Conservation (phyloP, 2,329 filamentous ascomycete genomes). For the Penicillium brevicompactum region DNA sequence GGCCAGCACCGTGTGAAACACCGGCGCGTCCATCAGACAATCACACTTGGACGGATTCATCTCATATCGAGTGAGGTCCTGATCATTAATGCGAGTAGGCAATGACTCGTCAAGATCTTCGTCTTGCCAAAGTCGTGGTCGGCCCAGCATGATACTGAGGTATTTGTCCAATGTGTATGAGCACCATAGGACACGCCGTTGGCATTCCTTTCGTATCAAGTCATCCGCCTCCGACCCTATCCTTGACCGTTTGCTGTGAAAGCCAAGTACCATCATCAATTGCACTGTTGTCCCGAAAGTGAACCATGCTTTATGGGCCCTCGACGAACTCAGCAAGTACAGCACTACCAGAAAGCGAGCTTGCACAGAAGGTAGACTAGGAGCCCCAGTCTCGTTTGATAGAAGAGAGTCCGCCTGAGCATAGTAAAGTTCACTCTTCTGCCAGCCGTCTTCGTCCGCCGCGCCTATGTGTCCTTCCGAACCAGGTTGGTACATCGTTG, state of each 20-base stretch:
- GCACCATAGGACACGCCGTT: slow-evolving; percentile 42
- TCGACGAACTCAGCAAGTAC: slow-evolving; percentile 40
- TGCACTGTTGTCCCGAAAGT: slow-evolving; percentile 40
- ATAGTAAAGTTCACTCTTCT: slow-evolving; percentile 24
- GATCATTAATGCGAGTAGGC: slow-evolving; percentile 10
- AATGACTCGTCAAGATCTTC: slow-evolving; percentile 28
- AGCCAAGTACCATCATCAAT: slow-evolving; percentile 38
- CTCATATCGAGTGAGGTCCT: neutral
- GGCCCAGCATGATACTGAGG: slow-evolving; percentile 40
- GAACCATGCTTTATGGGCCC: slow-evolving; percentile 42
- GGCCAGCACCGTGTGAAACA: slow-evolving; percentile 23
- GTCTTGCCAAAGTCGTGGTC: slow-evolving; percentile 39
- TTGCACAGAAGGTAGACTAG: slow-evolving; percentile 23
- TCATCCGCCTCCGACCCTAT: slow-evolving; percentile 8
- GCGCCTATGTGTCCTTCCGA: slow-evolving; percentile 11
- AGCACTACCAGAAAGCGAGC: slow-evolving; percentile 28
- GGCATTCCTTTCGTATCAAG: slow-evolving; percentile 31
- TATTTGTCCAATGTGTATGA: slow-evolving; percentile 45
- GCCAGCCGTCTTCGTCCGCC: slow-evolving; percentile 18
- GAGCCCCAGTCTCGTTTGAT: slow-evolving; percentile 19
- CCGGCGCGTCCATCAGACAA: slow-evolving; percentile 26
- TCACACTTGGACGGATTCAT: slow-evolving; percentile 7
- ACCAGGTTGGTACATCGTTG: slow-evolving; percentile 19
- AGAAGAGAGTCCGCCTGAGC: slow-evolving; percentile 21
- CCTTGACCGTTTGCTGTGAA: slow-evolving; percentile 31